These are phyloP conservation scores for Paramecium bursaria DNA, from an alignment of 73 alveolate genomes.

Conservation along the genomic window DNA sequence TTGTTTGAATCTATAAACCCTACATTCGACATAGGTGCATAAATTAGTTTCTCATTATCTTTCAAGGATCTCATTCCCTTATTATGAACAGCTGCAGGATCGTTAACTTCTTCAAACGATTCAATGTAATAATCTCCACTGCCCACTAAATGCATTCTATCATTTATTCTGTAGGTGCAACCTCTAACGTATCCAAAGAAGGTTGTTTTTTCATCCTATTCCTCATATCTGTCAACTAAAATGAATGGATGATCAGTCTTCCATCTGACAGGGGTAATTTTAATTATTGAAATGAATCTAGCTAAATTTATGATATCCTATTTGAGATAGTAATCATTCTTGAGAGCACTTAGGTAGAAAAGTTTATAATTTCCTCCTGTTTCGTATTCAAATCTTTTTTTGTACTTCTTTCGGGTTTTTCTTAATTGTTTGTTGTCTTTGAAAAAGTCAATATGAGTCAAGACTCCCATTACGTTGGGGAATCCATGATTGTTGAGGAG, in stretches of 20 bases:
- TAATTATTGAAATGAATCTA: conserved; percentile 86
- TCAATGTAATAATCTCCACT: conserved; percentile 69
- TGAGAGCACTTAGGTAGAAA: conserved; percentile 96
- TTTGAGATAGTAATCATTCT: conserved; percentile 87
- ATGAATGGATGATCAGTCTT: conserved; percentile 86
- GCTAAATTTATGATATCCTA: conserved; percentile 91
- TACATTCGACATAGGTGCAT: conserved; percentile 96
- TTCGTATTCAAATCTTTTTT: conserved; percentile 98
- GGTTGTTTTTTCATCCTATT: conserved; percentile 71
- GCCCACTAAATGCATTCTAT: conserved; percentile 69
- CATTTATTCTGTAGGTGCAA: conserved; percentile 83
- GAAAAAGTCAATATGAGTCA: conserved; percentile 99
- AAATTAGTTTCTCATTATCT: conserved; percentile 90
- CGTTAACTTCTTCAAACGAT: conserved; percentile 35
- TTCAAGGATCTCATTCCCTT: conserved; percentile 92
- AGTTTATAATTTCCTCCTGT: conserved; percentile 99
- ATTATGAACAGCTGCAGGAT: conserved; percentile 71
- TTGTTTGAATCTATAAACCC: conserved; percentile 94
- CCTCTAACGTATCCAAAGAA: conserved; percentile 97
- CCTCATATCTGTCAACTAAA: conserved; percentile 87
- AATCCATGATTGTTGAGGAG: conserved; percentile 96
- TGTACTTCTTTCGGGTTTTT: conserved; percentile 95
- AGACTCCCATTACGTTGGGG: conserved; percentile 98
- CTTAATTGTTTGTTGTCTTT: conserved; percentile 97
- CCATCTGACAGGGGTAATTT: conserved; percentile 76